phyloP scores from a whole-genome alignment of 495 filamentous ascomycete species.

The Hypoxylon trugodes region DNA sequence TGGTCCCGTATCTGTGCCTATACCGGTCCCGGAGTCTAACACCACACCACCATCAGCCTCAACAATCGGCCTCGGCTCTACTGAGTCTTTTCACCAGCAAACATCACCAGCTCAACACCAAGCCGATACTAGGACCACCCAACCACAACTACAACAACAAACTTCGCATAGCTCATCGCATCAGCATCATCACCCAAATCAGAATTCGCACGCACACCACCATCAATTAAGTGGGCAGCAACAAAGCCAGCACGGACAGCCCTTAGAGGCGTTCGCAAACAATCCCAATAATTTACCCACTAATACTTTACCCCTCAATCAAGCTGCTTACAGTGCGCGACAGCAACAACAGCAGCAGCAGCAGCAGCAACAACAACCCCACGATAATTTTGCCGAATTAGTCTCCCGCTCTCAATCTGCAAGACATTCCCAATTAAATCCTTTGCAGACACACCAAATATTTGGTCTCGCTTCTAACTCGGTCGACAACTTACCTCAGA shows the following conservation, averaged over 20 bases:
- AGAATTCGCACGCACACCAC: conserved; percentile 31
- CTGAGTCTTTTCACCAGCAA: conserved; percentile 54
- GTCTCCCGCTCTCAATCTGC: conserved; percentile 48
- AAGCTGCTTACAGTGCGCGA: conserved; percentile 40
- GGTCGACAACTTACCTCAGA: conserved; percentile 50
- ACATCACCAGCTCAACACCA: conserved; percentile 14
- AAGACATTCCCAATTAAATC: conserved; percentile 46
- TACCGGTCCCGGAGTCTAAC: conserved; percentile 33
- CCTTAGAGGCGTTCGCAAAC: conserved; percentile 31
- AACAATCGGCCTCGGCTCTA: conserved; percentile 52
- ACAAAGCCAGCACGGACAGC: conserved; percentile 24
- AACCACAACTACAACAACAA: conserved; percentile 33
- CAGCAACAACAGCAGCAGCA: no score
- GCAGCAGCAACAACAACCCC: conserved; percentile 43
- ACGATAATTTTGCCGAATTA: conserved; percentile 48
- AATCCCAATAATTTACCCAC: conserved; percentile 39
- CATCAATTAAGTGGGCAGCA: conserved; percentile 35
- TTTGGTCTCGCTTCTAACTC: conserved; percentile 46
- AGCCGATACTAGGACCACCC: conserved; percentile 27
- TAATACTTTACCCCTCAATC: conserved; percentile 46
- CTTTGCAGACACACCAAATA: conserved; percentile 40
- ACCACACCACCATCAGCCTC: conserved; percentile 56
- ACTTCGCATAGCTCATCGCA: conserved; percentile 32
- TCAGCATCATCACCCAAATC: conserved; percentile 26
- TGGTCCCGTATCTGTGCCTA: conserved; percentile 16